Percentiles rank a stretch among this genome's conserved stretches.
phyloP scores from a whole-genome alignment of 1,284 basidiomycete genomes.

The Cryptococcus sp. region DNA sequence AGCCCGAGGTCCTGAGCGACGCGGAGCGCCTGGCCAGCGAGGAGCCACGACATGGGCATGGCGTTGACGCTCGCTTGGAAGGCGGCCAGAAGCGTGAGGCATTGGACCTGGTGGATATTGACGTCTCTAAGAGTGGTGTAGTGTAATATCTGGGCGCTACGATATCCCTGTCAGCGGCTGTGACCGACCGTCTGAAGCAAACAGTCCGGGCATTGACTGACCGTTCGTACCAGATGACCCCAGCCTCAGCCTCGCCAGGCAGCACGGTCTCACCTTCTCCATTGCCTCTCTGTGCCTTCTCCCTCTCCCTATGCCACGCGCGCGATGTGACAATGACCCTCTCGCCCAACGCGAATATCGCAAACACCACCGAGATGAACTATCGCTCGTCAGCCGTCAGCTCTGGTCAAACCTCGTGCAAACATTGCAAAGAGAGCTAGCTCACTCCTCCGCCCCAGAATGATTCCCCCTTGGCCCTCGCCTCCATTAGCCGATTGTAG shows the following conservation, averaged over 20 bases:
- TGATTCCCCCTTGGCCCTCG: constrained; percentile 29
- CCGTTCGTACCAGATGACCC: constrained; percentile 46
- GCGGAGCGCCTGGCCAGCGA: constrained; percentile 80
- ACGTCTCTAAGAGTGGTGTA: constrained; percentile 80
- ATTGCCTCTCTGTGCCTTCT: constrained; percentile 51
- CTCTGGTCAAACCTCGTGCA: background rate
- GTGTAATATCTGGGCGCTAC: constrained; percentile 75
- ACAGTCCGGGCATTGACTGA: constrained; percentile 12
- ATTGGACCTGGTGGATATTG: constrained; percentile 77
- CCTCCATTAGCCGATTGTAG: constrained; percentile 70
- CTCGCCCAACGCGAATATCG: constrained; percentile 75
- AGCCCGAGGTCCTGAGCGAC: constrained; percentile 82
- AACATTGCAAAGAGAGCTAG: background rate
- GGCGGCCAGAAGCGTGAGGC: constrained; percentile 77
- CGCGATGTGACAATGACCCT: constrained; percentile 54
- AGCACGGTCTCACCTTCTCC: constrained; percentile 26
- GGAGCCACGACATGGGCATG: constrained; percentile 83
- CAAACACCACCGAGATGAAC: constrained; percentile 83
- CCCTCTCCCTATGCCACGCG: constrained; percentile 59
- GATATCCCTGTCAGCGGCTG: constrained; percentile 3
- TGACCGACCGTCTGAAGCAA: background rate
- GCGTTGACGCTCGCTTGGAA: constrained; percentile 87
- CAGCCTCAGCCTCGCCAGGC: constrained; percentile 46
- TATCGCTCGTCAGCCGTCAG: background rate
- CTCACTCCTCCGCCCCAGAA: constrained; percentile 22